A percentile compares a stretch with the other conserved stretches of the same genome.
phyloP scores from a whole-genome alignment of 768 basidiomycete species.

The Russula sp. region DNA sequence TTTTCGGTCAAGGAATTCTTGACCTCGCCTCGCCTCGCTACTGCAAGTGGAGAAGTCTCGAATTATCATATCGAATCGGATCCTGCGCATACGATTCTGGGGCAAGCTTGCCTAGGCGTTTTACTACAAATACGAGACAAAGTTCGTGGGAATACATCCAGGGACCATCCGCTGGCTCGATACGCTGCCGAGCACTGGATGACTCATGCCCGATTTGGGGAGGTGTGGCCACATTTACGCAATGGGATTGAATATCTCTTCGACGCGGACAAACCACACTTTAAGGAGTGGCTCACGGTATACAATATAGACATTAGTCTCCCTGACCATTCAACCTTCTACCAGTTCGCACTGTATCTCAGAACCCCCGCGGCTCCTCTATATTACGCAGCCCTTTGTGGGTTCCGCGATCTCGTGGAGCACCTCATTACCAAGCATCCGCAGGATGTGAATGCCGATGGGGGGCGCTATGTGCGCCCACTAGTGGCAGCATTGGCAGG shows the following conservation, averaged over 20 bases:
- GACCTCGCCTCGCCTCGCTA: not conserved
- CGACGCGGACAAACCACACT: not conserved
- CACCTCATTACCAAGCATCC: not conserved
- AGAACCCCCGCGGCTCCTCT: not conserved
- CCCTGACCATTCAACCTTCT: not conserved
- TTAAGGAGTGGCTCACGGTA: not conserved
- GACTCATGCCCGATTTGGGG: not conserved
- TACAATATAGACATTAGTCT: not conserved
- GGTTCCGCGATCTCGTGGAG: not conserved
- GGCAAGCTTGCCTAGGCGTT: not conserved
- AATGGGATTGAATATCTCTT: not conserved
- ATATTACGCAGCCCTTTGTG: not conserved
- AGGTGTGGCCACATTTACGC: not conserved
- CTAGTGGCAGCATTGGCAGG: not conserved
- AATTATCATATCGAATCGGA: not conserved
- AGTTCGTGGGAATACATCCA: not conserved
- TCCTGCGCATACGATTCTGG: not conserved
- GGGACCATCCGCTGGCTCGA: too few relatives aligned
- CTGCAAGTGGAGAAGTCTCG: not conserved
- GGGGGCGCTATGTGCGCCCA: not conserved
- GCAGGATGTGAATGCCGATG: not conserved
- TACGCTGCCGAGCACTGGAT: not conserved
- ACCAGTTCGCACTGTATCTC: accelerated
- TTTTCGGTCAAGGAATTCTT: not conserved
- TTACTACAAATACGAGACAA: not conserved